phyloP scores from a whole-genome alignment of 1,139 yeast species.

The Scheffersomyces titani region DNA sequence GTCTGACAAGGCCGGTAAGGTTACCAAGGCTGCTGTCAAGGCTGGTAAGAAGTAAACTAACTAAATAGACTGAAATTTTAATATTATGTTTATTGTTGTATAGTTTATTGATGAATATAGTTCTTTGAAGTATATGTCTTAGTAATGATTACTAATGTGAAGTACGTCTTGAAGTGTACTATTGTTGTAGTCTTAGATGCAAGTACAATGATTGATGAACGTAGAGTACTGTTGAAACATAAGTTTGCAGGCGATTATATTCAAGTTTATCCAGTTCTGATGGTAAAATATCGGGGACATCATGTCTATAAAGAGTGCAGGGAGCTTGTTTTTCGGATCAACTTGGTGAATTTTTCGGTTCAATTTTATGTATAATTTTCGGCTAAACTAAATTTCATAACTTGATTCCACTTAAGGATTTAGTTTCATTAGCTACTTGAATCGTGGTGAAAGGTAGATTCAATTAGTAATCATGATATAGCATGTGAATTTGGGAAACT shows the following conservation, averaged over 20 bases:
- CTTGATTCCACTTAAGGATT: no score
- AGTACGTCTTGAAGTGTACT: no score
- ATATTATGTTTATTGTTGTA: neutral
- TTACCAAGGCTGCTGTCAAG: constrained; percentile 99
- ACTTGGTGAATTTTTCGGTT: no score
- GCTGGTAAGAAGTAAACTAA: constrained; percentile 90
- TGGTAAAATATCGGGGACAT: no score
- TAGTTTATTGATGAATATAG: neutral
- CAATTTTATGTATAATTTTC: neutral
- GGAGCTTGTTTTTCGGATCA: neutral
- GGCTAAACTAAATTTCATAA: neutral
- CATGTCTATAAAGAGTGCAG: no score
- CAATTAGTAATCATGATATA: no score
- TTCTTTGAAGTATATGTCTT: neutral
- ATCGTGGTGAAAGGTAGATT: neutral
- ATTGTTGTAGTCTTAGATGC: no score
- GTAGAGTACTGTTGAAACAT: no score
- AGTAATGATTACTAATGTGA: neutral
- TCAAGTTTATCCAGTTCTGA: neutral
- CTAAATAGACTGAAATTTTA: neutral
- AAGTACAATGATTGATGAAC: no score
- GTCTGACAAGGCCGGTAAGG: constrained; percentile 95
- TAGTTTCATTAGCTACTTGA: neutral
- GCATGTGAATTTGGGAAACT: no score
- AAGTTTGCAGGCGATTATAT: no score